Base-by-base conservation (phyloP, 2,329 filamentous ascomycete species). In the Calonectria ilicicola region DNA sequence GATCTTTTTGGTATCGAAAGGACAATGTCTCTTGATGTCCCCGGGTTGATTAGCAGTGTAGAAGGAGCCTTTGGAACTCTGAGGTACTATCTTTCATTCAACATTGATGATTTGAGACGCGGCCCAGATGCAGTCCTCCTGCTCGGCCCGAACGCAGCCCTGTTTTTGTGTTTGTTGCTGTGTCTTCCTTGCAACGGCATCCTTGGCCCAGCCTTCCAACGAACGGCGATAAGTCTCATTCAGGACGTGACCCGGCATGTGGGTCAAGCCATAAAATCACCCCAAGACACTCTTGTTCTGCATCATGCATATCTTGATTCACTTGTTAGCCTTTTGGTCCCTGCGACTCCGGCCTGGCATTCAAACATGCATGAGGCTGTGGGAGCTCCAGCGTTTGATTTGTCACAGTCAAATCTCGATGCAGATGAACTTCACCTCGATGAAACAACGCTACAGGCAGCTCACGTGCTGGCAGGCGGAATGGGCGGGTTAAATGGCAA, bases 141-240 rank as follows among this genome's bases (percentile, higher is more conserved):
- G 6, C 69, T 75, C 5, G 74, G 66, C 10, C 73, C 73, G 35
- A 73, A 74, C 46, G 69, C 73, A 10, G 70, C 70, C 3, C 46
- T 76, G 3, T 76, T 75, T 21, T 26, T 76, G 15, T 72, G 70
- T 44, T 32, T 70, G 21, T 47, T 76, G 14, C 32, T 74, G 2
- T 73, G 70, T 38, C 67, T 75, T 21, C 73, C 74, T 5, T 73
- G 73, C 51, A 65, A 66, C 38, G 74, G 70, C 0, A 56, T 76
- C 8, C 65, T 75, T 35, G 73, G 74, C 8, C 66, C 74, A 5
- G 17, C 68, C 12, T 76, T 76, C 19, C 74, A 75, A 27, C 70
- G 29, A 44, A 68, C 64, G 15, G 66, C 71, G 2, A 49, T 76
- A 3, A 17, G 17, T n/a, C 56, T 72, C 7, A 74, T 74, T 8